Percentiles rank a stretch among this genome's conserved stretches.
Conservation (phyloP, 176 grass and related monocot genomes). For the Urochloa ruziziensis region DNA sequence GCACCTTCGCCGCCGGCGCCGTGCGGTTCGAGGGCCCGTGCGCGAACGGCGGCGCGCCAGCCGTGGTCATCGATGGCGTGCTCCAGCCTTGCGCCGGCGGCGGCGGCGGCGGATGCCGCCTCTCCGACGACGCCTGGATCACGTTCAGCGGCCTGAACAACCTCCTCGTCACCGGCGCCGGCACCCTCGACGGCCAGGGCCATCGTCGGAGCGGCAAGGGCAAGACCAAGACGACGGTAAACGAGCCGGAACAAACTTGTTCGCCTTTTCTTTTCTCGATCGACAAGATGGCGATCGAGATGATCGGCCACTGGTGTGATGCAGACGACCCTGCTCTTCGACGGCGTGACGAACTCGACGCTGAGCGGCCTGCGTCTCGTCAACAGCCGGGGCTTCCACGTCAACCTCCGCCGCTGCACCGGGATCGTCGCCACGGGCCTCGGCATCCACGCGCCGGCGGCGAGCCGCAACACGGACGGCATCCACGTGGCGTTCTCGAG, state of each 20-base stretch:
- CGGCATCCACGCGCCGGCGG: conserved; percentile 33
- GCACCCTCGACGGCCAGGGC: conserved; percentile 42
- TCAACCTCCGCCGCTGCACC: conserved; percentile 38
- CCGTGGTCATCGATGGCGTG: conserved; percentile 32
- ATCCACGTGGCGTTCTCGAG: conserved; percentile 43
- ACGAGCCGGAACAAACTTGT: too few species aligned
- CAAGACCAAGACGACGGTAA: conserved; percentile 30
- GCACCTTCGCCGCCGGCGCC: conserved; percentile 35
- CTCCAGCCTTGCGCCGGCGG: conserved; percentile 1
- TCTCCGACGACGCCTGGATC: conserved; percentile 39
- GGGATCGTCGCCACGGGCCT: neutral
- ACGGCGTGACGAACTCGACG: conserved; percentile 23
- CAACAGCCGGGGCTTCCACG: conserved; percentile 53
- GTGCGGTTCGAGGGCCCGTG: conserved; percentile 42
- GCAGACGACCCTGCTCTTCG: conserved; percentile 22
- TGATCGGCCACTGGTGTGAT: neutral
- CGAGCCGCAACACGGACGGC: conserved; percentile 74
- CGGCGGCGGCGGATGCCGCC: neutral
- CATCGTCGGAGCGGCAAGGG: neutral
- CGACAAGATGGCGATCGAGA: neutral
- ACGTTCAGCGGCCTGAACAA: conserved; percentile 31
- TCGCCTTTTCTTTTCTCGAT: neutral
- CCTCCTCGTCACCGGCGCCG: conserved; percentile 45
- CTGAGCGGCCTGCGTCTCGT: conserved; percentile 18
- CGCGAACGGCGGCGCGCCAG: neutral